phyloP scores from a whole-genome alignment of 139 green algal genomes.

The Microglena sp. region DNA sequence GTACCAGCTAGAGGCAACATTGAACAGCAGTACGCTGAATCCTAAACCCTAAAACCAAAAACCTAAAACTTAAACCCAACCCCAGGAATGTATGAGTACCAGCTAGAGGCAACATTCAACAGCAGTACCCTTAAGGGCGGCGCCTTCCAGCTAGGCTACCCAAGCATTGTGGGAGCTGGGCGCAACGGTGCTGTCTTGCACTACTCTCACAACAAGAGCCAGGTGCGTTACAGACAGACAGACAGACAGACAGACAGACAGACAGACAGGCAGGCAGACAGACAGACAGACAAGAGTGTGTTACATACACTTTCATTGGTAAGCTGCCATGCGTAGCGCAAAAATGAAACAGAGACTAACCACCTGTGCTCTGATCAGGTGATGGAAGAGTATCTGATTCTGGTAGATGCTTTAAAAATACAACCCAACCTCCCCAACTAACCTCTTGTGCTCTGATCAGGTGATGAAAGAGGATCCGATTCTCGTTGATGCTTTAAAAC shows the following conservation, averaged over 20 bases:
- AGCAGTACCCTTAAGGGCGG: constrained; percentile 8
- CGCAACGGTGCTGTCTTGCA: constrained; percentile 33
- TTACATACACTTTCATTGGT: too few relatives aligned
- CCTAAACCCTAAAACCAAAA: neutral
- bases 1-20: neutral
- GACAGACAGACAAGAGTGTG: neutral
- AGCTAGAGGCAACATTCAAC: constrained; percentile 37
- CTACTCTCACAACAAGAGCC: constrained; percentile 20
- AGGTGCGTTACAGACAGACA: neutral
- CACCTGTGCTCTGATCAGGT: too few relatives aligned
- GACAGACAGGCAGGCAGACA: neutral
- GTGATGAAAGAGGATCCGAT: too few relatives aligned
- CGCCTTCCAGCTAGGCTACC: constrained; percentile 23
- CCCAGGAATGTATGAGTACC: constrained; percentile 26
- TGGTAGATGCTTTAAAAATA: too few relatives aligned
- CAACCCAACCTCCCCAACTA: too few relatives aligned
- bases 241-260: neutral
- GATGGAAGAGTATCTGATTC: too few relatives aligned
- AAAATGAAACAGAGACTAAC: too few relatives aligned
- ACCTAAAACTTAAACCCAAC: neutral
- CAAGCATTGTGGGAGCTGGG: constrained; percentile 38
- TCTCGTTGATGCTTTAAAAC: too few relatives aligned
- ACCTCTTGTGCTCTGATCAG: too few relatives aligned
- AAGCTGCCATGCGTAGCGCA: too few relatives aligned
- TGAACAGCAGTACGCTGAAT: neutral